Base-by-base conservation (phyloP, 2,329 filamentous ascomycete species). In the Penicillium sp. region DNA sequence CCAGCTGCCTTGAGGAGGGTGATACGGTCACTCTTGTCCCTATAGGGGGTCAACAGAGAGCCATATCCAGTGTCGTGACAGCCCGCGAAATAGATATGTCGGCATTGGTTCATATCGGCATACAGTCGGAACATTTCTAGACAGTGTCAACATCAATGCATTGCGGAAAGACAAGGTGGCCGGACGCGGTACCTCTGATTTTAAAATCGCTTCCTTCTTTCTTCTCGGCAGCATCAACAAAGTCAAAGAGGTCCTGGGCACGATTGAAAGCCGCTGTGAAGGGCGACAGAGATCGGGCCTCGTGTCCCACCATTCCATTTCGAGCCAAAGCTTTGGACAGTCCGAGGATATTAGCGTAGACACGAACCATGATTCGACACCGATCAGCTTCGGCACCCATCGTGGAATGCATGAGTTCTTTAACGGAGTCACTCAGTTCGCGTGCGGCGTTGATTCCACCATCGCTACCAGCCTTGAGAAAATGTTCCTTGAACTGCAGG, bases 1-100 rank as follows among this genome's bases (percentile, higher is more conserved):
- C 70, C 70, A 20, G 78, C 67, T n/a, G 75, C 76, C 51, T 76
- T 77, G 36, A 86, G 65, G 9, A 86, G 77, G 0, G 83, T 85
- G 52, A 86, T 78, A 44, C 77, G 76, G 20, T 81, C 75, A 7
- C 69, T 66, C 51, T 77, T 74, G 36, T 77, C 78, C 36, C 70
- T 71, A 59, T 81, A 80, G 7, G 80, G 79, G 4, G 76, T 79
- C 21, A 87, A 70, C 41, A 84, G 75, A 7, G 80, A 78, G 39
- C 84, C 68, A 62, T 86, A 85, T 44, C 80, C 79, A 20, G 74
- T 74, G 58, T 87, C 82, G 58, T 86, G 83, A 60, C 84, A 87
- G 32, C 79, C 83, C 4, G 83, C 85, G 51, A 85, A 83, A 61
- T 82, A 83, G 29, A 88, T 84, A 63, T 86, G 84, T 58, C 82